Percentiles rank a stretch among this genome's conserved stretches.
Evolutionary conservation across 1,284 basidiomycete species (phyloP).

Genomic region (Heterobasidion parviporum): DNA sequence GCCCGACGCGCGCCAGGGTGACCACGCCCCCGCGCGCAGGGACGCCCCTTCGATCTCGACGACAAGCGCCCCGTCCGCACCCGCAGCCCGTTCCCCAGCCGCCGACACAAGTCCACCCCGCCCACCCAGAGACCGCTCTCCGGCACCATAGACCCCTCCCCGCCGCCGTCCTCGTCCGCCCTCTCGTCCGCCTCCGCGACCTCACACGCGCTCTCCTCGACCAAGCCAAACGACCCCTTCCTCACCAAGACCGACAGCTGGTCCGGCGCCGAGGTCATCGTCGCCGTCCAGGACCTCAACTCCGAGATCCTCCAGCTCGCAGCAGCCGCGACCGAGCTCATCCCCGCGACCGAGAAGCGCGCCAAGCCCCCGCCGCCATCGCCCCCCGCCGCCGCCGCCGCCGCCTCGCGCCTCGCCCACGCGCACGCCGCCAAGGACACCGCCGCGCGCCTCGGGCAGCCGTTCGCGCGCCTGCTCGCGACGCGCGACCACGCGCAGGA

Average conservation of each 20-base stretch:
- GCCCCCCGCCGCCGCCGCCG: conserved; percentile 27
- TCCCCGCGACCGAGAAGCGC: conserved; percentile 14
- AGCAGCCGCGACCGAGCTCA: conserved; percentile 58
- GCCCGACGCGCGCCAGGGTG: conserved; percentile 9
- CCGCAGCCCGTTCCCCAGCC: conserved; percentile 14
- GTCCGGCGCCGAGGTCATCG: conserved; percentile 69
- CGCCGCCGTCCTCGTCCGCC: conserved; percentile 25
- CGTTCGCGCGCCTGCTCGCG: conserved; percentile 48
- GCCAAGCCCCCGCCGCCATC: conserved; percentile 10
- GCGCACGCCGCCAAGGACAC: conserved; percentile 31
- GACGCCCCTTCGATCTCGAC: conserved; percentile 9
- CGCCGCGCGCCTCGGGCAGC: conserved; percentile 48
- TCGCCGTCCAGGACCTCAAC: conserved; percentile 72
- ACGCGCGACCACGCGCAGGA: conserved; percentile 63
- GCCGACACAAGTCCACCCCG: conserved; percentile 19
- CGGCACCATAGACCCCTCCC: conserved; percentile 1
- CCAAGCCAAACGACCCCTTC: conserved; percentile 41
- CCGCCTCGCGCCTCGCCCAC: conserved; percentile 33
- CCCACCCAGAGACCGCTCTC: conserved; percentile 13
- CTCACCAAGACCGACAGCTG: conserved; percentile 65
- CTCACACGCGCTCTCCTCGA: conserved; percentile 11
- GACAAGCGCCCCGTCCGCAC: conserved; percentile 11
- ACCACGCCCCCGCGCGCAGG: conserved; percentile 6
- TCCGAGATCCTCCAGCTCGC: conserved; percentile 71
- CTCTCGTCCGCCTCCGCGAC: conserved; percentile 38